Percentiles rank a stretch among this genome's conserved stretches.
Conservation (phyloP, 257 asterid species). For the Salvia splendens region DNA sequence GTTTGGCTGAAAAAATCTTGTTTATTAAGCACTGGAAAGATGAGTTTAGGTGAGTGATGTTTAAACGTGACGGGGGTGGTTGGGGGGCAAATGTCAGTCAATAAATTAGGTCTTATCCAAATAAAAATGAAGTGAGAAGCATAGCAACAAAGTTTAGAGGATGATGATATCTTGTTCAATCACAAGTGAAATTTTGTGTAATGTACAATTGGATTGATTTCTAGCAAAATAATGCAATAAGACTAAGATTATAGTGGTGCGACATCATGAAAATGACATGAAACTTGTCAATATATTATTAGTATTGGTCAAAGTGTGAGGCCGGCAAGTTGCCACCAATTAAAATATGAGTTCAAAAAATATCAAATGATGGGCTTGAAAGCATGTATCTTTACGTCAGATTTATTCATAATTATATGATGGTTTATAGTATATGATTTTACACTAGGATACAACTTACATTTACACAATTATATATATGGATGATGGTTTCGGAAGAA, state of each 20-base stretch:
- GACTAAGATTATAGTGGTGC: not conserved
- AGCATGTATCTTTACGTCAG: too few relatives aligned
- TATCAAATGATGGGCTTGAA: too few relatives aligned
- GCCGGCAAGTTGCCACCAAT: not conserved
- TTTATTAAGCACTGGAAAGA: not conserved
- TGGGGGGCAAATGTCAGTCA: not conserved
- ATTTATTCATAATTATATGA: too few relatives aligned
- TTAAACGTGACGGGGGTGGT: too few relatives aligned
- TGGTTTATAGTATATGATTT: too few relatives aligned
- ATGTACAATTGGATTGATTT: not conserved
- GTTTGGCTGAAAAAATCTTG: not conserved
- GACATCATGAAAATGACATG: slow-evolving; percentile 3
- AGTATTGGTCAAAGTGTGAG: not conserved
- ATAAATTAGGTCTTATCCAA: not conserved
- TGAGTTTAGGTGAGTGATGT: not conserved
- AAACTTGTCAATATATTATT: not conserved
- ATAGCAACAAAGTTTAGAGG: too few relatives aligned
- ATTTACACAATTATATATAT: too few relatives aligned
- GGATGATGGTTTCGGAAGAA: too few relatives aligned
- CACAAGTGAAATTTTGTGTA: not conserved
- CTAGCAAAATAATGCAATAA: too few relatives aligned
- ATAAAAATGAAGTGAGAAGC: not conserved
- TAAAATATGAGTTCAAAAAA: not conserved
- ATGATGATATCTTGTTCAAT: not conserved
- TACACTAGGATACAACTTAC: too few relatives aligned